Base-by-base conservation (phyloP, 495 filamentous ascomycete genomes). In the Talaromyces stipitatus region DNA sequence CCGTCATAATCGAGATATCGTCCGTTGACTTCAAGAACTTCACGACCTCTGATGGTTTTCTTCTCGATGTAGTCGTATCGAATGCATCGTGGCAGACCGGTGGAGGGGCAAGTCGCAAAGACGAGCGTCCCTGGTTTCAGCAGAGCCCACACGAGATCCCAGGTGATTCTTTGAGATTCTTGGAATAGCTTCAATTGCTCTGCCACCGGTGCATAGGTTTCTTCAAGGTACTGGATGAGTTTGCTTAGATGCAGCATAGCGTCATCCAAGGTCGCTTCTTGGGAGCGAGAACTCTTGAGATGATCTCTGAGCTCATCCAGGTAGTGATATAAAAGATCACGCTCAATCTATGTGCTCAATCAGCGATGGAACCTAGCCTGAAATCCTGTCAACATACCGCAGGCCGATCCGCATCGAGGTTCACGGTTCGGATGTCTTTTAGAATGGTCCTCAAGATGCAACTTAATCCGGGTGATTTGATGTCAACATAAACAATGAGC, bases 181-280 rank as follows among this genome's bases (percentile, higher is more conserved):
- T 6, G 47, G 14, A 50, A 23, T 8, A 50, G 47, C 47, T 50
- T 29, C 9, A 50, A 29, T 50, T 50, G 47, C 26, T 50, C 47
- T 26, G 27, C 23, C 47, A 50, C 26, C 26, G 47, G 26, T 29
- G 26, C 23, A 29, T 50, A 50, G 47, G 47, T 50, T 50, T 50
- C 47, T 50, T 29, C 47, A 26, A 50, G 47, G 47, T 50, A 28
- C 47, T 77, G 60, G 23, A 74, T 64, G n/a, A 78, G 66, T 43
- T 77, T 56, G 33, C 62, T 63, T 59, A 78, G 63, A 36, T 78
- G 72, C 26, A 62, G 47, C 56, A 23, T 58, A n/a, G 47, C 45
- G 20, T 61, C 20, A 11, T 48, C 47, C 2, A 23, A 50, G 26
- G 26, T 50, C 26, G 18, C 60, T 43, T 50, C 23, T 14, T 50